phyloP scores from a whole-genome alignment of 164 flowering plant genomes.

The Chimonanthus praecox region DNA sequence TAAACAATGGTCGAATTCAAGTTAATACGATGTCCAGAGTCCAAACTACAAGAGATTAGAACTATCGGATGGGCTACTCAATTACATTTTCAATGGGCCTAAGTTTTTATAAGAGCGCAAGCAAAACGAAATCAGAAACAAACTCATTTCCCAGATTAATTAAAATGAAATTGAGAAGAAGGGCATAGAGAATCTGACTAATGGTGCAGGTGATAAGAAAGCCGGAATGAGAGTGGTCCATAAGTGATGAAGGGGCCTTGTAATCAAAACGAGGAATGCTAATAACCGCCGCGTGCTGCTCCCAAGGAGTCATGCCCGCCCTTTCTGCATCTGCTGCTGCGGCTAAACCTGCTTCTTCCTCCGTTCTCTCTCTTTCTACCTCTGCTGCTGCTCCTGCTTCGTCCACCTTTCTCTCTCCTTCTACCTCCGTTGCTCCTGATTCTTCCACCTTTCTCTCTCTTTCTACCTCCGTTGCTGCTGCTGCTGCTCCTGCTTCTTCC shows the following conservation, averaged over 20 bases:
- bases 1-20: too few species aligned
- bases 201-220: conserved; percentile 88
- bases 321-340: conserved; percentile 11
- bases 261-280: conserved; percentile 87
- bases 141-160: neutral
- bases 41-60: too few species aligned
- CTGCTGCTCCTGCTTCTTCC: too few species aligned
- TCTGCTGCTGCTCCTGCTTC: conserved; percentile 3
- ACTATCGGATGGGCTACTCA: too few species aligned
- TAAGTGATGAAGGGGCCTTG: conserved; percentile 76
- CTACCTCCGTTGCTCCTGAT: neutral
- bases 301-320: conserved; percentile 64
- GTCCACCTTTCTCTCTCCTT: neutral
- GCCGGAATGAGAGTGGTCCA: conserved; percentile 61
- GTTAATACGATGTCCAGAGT: too few species aligned
- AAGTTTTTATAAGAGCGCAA: neutral
- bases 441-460: too few species aligned
- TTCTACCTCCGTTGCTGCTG: too few species aligned
- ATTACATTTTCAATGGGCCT: too few species aligned
- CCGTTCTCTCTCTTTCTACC: neutral
- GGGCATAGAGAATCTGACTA: conserved; percentile 29
- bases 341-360: conserved; percentile 4
- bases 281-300: conserved; percentile 71
- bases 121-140: neutral
- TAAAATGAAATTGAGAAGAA: too few species aligned